These are phyloP conservation scores for Botryosphaeria dothidea DNA, from an alignment of 2,329 filamentous ascomycete species.

Conservation along the genomic window DNA sequence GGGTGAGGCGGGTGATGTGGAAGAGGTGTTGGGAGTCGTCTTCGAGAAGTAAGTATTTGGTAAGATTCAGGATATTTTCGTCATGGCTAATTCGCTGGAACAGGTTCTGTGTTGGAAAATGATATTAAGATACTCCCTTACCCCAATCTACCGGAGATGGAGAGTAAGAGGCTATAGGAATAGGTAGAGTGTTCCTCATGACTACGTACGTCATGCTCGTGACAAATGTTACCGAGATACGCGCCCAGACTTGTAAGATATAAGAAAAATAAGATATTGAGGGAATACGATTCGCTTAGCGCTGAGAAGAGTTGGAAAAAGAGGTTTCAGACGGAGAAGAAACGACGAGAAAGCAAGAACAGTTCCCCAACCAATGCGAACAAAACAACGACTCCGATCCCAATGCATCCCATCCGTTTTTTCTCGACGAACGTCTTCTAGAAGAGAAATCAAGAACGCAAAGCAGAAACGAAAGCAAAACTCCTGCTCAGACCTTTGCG, in stretches of 20 bases:
- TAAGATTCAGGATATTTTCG: too few relatives aligned
- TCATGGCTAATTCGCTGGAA: background rate
- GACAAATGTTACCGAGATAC: background rate
- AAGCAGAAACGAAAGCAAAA: background rate
- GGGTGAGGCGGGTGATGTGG: slow-evolving; percentile 83
- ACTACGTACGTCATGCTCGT: background rate
- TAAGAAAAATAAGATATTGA: background rate
- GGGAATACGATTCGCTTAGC: too few relatives aligned
- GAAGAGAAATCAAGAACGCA: background rate
- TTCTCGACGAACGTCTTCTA: background rate
- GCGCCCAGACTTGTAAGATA: background rate
- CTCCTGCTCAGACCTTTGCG: background rate
- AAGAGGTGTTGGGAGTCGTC: slow-evolving; percentile 93
- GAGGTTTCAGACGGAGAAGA: too few relatives aligned
- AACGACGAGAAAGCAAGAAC: too few relatives aligned
- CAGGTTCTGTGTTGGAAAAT: slow-evolving; percentile 45
- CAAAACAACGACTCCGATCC: background rate
- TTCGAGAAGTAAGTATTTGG: slow-evolving; percentile 81
- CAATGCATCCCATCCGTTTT: background rate
- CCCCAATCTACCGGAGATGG: background rate
- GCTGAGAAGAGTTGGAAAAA: background rate
- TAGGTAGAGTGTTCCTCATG: background rate
- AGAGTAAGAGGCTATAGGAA: background rate
- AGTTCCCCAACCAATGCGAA: too few relatives aligned
- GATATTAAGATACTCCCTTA: background rate